Base-by-base conservation (phyloP, 106 monocot species). In the Dioscorea alata region DNA sequence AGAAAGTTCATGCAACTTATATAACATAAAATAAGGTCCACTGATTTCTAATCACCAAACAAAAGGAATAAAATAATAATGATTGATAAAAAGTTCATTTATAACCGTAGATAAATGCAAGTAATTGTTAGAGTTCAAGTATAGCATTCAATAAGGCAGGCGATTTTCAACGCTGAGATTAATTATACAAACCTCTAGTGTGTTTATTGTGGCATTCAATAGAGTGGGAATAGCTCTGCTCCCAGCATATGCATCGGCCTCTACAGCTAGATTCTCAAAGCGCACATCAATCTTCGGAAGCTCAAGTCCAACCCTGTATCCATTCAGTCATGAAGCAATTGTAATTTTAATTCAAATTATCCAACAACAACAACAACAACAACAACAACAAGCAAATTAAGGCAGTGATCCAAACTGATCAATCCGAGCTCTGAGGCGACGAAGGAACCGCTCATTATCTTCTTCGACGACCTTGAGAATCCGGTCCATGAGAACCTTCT, bases 201-300 rank as follows among this genome's bases (percentile, higher is more conserved):
- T 16, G 59, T 83, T 73, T 21, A 85, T 56, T 1, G 76, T 59
- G 42, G 76, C 53, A 71, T 84, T 87, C 50, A 76, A 65, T 21
- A 91, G 77, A 56, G 85, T 83, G 13, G 84, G 81, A 32, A 79
- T 59, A 18, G 90, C 88, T 21, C 85, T 78, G 65, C 57, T 69
- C 17, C 76, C 87, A 1, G 65, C 78, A 24, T 80, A 35, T 0
- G 78, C 65, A 58, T 94, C 81, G 0, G 76, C 94, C 60, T 90
- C 78, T 34, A 90, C 78, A 0, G 68, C 65, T 64, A 94, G 68
- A 66, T 90, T 75, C 72, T 94, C 76, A 21, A 83, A 94, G 18
- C 90, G 66, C 5, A 94, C 90, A 70, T 94, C 90, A 19, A 90
- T 80, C 76, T 81, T 85, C 1, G 94, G 94, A 22, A 87, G 63